A percentile compares a stretch with the other conserved stretches of the same genome.
Conservation (phyloP, 306 rosid genomes). For the Lathyrus oleraceus region DNA sequence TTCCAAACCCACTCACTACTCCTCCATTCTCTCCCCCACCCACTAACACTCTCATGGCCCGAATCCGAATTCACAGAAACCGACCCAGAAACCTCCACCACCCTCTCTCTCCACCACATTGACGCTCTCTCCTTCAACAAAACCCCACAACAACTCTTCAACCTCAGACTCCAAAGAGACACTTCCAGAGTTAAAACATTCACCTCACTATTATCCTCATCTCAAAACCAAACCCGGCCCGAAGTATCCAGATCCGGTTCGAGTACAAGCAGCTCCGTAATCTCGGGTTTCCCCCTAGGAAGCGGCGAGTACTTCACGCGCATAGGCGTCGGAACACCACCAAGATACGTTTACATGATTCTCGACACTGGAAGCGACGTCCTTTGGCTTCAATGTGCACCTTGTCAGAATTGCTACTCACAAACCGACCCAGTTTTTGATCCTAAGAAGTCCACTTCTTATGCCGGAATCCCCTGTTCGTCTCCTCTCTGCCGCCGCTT, state of each 20-base stretch:
- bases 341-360: slow-evolving; percentile 68
- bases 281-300: slow-evolving; percentile 75
- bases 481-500: slow-evolving; percentile 62
- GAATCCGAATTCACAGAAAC: slow-evolving; percentile 37
- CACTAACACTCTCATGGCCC: slow-evolving; percentile 55
- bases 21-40: slow-evolving; percentile 49
- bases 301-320: slow-evolving; percentile 96
- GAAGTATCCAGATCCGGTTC: neutral
- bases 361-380: slow-evolving; percentile 87
- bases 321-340: slow-evolving; percentile 79
- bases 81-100: slow-evolving; percentile 10
- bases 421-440: slow-evolving; percentile 77
- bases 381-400: slow-evolving; percentile 31
- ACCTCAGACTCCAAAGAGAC: slow-evolving; percentile 70
- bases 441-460: slow-evolving; percentile 54
- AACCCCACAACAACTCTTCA: slow-evolving; percentile 69
- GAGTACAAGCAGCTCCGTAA: slow-evolving; percentile 61
- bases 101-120: slow-evolving; percentile 58
- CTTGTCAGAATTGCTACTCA: slow-evolving; percentile 69
- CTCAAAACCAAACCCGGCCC: slow-evolving; percentile 5
- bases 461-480: slow-evolving; percentile 48
- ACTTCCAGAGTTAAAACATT: slow-evolving; percentile 51
- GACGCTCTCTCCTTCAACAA: slow-evolving; percentile 55
- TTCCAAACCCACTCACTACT: slow-evolving; percentile 50
- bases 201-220: slow-evolving; percentile 15